These are phyloP conservation scores for Madurella fahalii DNA, from an alignment of 2,329 filamentous ascomycete genomes.

Conservation along the genomic window DNA sequence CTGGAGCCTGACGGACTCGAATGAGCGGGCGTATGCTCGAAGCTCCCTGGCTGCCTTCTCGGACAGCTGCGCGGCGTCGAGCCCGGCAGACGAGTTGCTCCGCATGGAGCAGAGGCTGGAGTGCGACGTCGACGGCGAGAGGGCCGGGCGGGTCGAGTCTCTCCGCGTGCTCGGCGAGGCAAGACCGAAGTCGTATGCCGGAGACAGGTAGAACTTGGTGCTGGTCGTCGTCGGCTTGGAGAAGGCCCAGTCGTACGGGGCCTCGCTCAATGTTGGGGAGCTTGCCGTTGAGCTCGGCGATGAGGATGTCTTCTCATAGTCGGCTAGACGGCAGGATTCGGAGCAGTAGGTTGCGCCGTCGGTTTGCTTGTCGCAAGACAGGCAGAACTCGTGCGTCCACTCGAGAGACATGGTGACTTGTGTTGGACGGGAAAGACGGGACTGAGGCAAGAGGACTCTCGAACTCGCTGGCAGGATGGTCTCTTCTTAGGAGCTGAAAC, in stretches of 20 bases:
- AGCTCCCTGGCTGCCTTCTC: constrained; percentile 76
- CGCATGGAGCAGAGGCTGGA: constrained; percentile 78
- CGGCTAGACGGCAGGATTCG: constrained; percentile 81
- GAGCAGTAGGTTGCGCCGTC: constrained; percentile 84
- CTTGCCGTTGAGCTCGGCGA: constrained; percentile 54
- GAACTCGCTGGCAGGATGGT: neutral
- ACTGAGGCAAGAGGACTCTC: neutral
- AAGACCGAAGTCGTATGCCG: constrained; percentile 70
- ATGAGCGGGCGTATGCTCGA: constrained; percentile 79
- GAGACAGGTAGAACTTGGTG: constrained; percentile 63
- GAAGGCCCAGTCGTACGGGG: constrained; percentile 48
- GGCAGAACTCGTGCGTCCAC: constrained; percentile 91
- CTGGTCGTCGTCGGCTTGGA: constrained; percentile 30
- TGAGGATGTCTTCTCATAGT: constrained; percentile 69
- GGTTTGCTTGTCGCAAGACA: constrained; percentile 88
- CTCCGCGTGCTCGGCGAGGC: constrained; percentile 43
- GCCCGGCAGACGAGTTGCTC: constrained; percentile 53
- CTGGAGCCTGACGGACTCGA: constrained; percentile 71
- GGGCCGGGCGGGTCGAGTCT: constrained; percentile 24
- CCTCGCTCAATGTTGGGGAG: constrained; percentile 49
- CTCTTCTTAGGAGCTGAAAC: neutral
- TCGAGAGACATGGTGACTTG: constrained; percentile 49
- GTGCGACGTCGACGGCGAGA: constrained; percentile 74
- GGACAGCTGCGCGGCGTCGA: constrained; percentile 58
- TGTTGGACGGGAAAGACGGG: constrained; percentile 10